Evolutionary conservation across 805 yeast species (phyloP).

Genomic region (Cyberlindnera suaveolens): DNA sequence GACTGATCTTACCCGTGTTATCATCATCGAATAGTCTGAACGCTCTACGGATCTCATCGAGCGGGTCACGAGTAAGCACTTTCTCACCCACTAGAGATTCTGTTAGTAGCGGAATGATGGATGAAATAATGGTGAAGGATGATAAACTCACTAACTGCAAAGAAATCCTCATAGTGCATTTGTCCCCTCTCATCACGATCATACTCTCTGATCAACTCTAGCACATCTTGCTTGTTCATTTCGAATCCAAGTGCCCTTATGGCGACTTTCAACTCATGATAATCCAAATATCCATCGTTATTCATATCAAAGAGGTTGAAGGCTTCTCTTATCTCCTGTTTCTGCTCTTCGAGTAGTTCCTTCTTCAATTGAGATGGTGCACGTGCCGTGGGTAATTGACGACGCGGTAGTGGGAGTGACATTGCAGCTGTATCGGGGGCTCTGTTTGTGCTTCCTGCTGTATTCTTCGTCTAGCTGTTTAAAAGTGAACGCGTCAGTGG

Average conservation of each 20-base stretch:
- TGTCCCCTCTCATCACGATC: slow-evolving; percentile 68
- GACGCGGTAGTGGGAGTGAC: slow-evolving; percentile 15
- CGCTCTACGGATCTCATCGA: slow-evolving; percentile 87
- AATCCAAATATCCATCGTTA: slow-evolving; percentile 82
- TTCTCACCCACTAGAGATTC: slow-evolving; percentile 57
- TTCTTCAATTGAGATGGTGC: slow-evolving; percentile 39
- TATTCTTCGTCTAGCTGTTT: no score
- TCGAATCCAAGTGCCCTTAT: slow-evolving; percentile 92
- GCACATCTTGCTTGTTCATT: slow-evolving; percentile 65
- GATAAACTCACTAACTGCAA: slow-evolving; percentile 49
- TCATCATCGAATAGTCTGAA: slow-evolving; percentile 87
- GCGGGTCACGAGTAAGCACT: slow-evolving; percentile 84
- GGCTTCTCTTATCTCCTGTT: slow-evolving; percentile 89
- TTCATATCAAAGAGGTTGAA: slow-evolving; percentile 89
- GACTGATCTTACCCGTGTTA: slow-evolving; percentile 75
- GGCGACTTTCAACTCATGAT: slow-evolving; percentile 86
- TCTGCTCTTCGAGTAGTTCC: slow-evolving; percentile 79
- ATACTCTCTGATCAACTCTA: slow-evolving; percentile 72
- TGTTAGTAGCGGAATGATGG: slow-evolving; percentile 6
- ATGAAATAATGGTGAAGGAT: slow-evolving; percentile 5
- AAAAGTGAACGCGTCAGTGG: no score
- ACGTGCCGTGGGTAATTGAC: slow-evolving; percentile 11
- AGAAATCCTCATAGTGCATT: slow-evolving; percentile 78
- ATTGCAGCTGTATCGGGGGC: not conserved
- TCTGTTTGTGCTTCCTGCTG: no score